Conservation (phyloP, 345 rosid genomes). For the Mallotus nudiflorus region DNA sequence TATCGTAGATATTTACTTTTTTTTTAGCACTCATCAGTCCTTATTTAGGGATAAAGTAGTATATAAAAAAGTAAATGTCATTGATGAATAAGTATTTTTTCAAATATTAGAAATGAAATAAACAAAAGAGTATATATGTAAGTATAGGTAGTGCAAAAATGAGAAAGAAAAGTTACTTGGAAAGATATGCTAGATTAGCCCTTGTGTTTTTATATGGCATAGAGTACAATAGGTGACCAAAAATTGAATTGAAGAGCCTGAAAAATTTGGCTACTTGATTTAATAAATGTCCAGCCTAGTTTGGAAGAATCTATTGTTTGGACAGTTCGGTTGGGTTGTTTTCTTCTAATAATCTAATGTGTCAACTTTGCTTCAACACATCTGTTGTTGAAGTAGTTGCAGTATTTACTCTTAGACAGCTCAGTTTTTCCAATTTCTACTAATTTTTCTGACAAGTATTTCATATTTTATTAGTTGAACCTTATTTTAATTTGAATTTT, state of each 20-base stretch:
- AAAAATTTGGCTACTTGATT: conserved; percentile 14
- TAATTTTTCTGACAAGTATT: too few relatives aligned
- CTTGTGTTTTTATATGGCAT: too few relatives aligned
- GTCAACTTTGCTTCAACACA: neutral
- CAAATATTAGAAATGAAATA: too few relatives aligned
- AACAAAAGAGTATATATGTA: too few relatives aligned
- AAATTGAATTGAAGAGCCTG: conserved; percentile 23
- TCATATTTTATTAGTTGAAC: too few relatives aligned
- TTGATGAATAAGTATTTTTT: too few relatives aligned
- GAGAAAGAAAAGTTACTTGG: neutral
- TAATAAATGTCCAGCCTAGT: neutral
- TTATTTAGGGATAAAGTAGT: too few relatives aligned
- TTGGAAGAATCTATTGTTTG: neutral
- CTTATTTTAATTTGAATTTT: too few relatives aligned
- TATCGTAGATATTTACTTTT: too few relatives aligned
- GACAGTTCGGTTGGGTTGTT: conserved; percentile 12
- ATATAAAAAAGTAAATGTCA: too few relatives aligned
- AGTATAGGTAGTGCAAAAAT: neutral
- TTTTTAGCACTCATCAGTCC: too few relatives aligned
- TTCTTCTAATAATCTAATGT: neutral
- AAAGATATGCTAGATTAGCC: neutral
- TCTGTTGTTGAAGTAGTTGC: conserved; percentile 24
- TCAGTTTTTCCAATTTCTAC: neutral
- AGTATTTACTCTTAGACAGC: conserved; percentile 20
- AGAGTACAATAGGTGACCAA: too few relatives aligned